A percentile compares a stretch with the other conserved stretches of the same genome.
These are phyloP conservation scores for Otatea glauca DNA, from an alignment of 176 grass and related monocot genomes.

Conservation along the genomic window DNA sequence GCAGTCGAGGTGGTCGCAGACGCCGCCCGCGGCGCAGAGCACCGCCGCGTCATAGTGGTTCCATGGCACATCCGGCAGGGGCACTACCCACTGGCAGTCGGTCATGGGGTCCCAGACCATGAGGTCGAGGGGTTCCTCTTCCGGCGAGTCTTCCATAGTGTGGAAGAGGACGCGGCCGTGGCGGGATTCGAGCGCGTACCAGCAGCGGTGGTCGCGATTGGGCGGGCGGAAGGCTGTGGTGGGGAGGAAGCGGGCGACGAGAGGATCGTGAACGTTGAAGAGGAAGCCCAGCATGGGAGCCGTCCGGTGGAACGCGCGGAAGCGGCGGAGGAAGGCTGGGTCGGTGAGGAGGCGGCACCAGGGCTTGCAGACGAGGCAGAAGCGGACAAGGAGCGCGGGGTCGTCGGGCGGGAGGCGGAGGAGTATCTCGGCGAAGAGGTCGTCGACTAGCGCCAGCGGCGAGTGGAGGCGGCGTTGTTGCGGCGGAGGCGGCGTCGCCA, in stretches of 20 bases:
- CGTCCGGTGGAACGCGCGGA: neutral
- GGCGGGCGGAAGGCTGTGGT: too few species aligned
- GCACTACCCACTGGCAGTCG: neutral
- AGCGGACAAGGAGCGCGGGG: neutral
- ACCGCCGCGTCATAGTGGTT: neutral
- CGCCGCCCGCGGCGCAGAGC: neutral
- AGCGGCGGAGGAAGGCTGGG: slow-evolving; percentile 14
- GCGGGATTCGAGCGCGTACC: neutral
- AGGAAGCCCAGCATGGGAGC: neutral
- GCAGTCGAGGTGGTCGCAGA: slow-evolving; percentile 33
- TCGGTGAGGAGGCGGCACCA: neutral
- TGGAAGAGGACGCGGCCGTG: slow-evolving; percentile 34
- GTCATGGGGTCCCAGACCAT: slow-evolving; percentile 9
- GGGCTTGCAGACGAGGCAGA: slow-evolving; percentile 6
- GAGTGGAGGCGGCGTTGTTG: too few species aligned
- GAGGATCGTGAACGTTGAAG: neutral
- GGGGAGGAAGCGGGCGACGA: neutral
- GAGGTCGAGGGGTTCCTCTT: neutral
- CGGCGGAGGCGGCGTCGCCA: too few species aligned
- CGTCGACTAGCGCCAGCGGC: neutral
- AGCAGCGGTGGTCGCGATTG: too few species aligned
- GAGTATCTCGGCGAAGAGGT: neutral
- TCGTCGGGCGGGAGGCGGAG: slow-evolving; percentile 29
- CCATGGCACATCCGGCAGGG: too few species aligned
- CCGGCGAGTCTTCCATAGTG: too few species aligned